Conservation (phyloP, 805 yeast genomes). For the Torulaspora quercuum region DNA sequence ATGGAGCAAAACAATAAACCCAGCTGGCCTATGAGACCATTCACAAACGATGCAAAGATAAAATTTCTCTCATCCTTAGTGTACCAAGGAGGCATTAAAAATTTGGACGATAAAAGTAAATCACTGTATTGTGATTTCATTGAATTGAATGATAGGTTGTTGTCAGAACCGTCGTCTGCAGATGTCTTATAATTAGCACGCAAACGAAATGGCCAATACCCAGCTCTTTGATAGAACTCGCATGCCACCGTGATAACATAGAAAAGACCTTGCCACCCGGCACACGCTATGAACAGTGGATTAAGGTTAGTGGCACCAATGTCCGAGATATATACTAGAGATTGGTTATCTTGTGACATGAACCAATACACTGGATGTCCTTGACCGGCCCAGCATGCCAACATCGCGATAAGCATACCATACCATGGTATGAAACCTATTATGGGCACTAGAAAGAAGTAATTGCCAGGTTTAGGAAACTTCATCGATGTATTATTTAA, state of each 20-base stretch:
- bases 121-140: slow-evolving; percentile 23
- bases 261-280: slow-evolving; percentile 73
- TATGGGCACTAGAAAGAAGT: slow-evolving; percentile 58
- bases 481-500: background rate
- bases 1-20: slow-evolving; percentile 73
- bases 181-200: slow-evolving; percentile 31
- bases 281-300: slow-evolving; percentile 77
- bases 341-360: slow-evolving; percentile 39
- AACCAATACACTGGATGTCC: slow-evolving; percentile 71
- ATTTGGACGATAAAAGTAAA: slow-evolving; percentile 19
- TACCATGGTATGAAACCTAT: slow-evolving; percentile 73
- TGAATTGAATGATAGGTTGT: slow-evolving; percentile 9
- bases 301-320: slow-evolving; percentile 84
- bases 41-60: slow-evolving; percentile 41
- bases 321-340: slow-evolving; percentile 73
- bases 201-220: slow-evolving; percentile 39
- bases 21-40: slow-evolving; percentile 59
- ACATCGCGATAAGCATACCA: slow-evolving; percentile 82
- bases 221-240: slow-evolving; percentile 60
- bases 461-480: slow-evolving; percentile 39
- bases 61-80: slow-evolving; percentile 39
- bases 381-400: slow-evolving; percentile 73
- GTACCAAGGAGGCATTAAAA: slow-evolving; percentile 41
- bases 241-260: slow-evolving; percentile 59
- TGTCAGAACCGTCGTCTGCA: slow-evolving; percentile 40